Base-by-base conservation (phyloP, 169 alveolate species). In the Plasmodium cynomolgi region DNA sequence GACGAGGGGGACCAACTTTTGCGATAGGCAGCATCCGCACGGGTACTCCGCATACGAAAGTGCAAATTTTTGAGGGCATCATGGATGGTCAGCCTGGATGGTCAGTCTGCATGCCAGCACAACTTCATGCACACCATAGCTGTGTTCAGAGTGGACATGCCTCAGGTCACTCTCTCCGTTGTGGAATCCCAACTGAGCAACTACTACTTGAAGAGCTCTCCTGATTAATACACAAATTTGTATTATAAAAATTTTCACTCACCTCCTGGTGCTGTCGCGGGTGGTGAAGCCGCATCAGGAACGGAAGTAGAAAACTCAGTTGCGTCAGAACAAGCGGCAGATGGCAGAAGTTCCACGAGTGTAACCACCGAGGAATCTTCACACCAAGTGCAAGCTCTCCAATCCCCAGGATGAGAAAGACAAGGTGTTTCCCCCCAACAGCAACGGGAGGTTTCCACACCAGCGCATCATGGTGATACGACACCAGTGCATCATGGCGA, bases 41-140 rank as follows among this genome's bases (percentile, higher is more conserved):
- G 82, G 82, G 6, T 83, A 68, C 71, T 68, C 33, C 15, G 29
- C 74, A 15, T 83, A 83, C 71, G n/a, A 41, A 68, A 62, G 83
- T 68, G 33, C 29, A 7, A 3, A 56, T n/a, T 1, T 83, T 68
- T 83, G 71, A 39, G 39, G 82, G 23, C 8, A 58, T 41, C 3
- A 34, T 83, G 17, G 81, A 84, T 20, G 81, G 81, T 83, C 13
- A 93, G 84, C 47, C 83, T 92, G 62, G n/a, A 83, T 34, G 26
- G 44, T 0, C 92, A 81, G 34, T 44, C n/a, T 37, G 71, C 58
- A 3, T 83, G 92, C 41, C 26, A 39, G 39, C 41, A 58, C 34
- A 34, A 83, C 17, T 58, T 71, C 41, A 83, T 83, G n/a, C 92
- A 83, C 71, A 9, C 71, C 9, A 7, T 26, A 5, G 92, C 73